phyloP scores from a whole-genome alignment of 192 early-diverging fungal genomes.

The Hyaloraphidium curvatum region DNA sequence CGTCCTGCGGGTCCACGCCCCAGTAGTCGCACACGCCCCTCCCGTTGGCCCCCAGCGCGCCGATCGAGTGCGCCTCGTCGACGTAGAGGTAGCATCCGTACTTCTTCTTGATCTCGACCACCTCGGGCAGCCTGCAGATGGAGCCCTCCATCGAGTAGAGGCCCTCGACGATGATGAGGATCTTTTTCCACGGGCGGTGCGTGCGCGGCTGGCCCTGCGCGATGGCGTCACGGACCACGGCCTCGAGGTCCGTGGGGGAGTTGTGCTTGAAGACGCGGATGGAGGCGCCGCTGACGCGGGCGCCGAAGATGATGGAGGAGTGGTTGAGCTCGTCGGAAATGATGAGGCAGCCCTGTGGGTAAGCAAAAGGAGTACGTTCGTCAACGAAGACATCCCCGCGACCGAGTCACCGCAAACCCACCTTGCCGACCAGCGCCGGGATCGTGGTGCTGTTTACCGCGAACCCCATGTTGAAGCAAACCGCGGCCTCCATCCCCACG shows the following conservation, averaged over 20 bases:
- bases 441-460: conserved; percentile 91
- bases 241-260: conserved; percentile 56
- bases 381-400: not conserved
- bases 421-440: conserved; percentile 56
- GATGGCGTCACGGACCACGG: conserved; percentile 65
- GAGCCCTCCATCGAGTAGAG: conserved; percentile 97
- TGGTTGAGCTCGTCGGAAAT: conserved; percentile 95
- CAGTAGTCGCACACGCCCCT: conserved; percentile 94
- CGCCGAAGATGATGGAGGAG: conserved; percentile 78
- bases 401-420: not conserved
- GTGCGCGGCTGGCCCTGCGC: conserved; percentile 92
- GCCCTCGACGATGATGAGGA: conserved; percentile 87
- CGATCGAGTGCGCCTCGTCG: conserved; percentile 94
- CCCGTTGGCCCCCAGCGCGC: conserved; percentile 81
- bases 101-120: conserved; percentile 69
- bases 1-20: conserved; percentile 66
- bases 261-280: conserved; percentile 94
- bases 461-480: conserved; percentile 89
- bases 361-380: not conserved
- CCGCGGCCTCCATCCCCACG: conserved; percentile 65
- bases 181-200: conserved; percentile 98
- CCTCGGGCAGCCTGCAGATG: conserved; percentile 69
- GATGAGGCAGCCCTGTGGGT: conserved; percentile 61
- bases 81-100: conserved; percentile 93
- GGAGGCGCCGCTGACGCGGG: conserved; percentile 73